Base-by-base conservation (phyloP, 1,284 basidiomycete species). In the Cryptococcus sp. region DNA sequence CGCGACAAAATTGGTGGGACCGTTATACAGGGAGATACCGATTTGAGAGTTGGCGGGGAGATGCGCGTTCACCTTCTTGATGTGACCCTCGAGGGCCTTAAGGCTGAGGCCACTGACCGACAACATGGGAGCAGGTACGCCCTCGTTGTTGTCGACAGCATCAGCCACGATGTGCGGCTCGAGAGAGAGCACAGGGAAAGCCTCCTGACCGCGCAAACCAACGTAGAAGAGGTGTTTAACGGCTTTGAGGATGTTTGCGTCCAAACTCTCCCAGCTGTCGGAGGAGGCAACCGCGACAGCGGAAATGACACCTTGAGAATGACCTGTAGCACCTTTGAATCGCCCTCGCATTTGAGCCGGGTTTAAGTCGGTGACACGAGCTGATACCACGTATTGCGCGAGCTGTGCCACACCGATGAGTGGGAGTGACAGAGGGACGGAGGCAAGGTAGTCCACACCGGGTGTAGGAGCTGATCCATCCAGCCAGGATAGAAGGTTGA, bases 321-420 rank as follows among this genome's bases (percentile, higher is more conserved):
- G 95, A 48, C 95, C 95, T 13, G 95, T 98, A 5, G 92, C 86
- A 52, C 94, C 95, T 35, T 86, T 83, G 64, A 97, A 84, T 56
- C 85, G 85, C 48, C 82, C 80, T 52, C 90, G 86, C 74, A 96
- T 84, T 70, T 93, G 85, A 19, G 87, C 90, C 0, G 93, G 93
- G 2, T 85, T 85, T 47, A 93, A 80, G 56, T 86, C 85, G 25
- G 86, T 81, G 55, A 90, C 86, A 52, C 86, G 87, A 73, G 88
- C 89, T 25, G 88, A 84, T 55, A 90, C 83, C 63, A 96, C 83
- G 79, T 96, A 99, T 76, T 98, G 95, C 7, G 87, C 85, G 71
- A 99, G 88, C 77, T 99, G 95, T 2, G 94, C 95, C 56, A 98
- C 83, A 51, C 95, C 95, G 75, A 99, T 98, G 59, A 99, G 84